Percentiles rank a stretch among this genome's conserved stretches.
Conservation (phyloP, 805 yeast species). For the Saccharomyces mikatae region DNA sequence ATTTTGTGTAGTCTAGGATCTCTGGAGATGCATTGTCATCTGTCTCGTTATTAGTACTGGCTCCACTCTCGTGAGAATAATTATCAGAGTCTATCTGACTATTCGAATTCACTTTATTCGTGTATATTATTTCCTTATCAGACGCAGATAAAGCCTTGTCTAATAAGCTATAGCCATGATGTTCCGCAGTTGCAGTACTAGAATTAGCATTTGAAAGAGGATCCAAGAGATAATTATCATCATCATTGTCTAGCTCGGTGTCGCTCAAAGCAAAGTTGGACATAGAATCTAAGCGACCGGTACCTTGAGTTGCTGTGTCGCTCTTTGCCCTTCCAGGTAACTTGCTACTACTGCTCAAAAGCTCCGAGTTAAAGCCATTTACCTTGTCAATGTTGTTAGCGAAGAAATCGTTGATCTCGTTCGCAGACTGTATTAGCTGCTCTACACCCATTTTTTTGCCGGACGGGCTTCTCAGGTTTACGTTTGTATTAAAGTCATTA, state of each 20-base stretch:
- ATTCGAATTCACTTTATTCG: background rate
- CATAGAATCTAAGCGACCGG: slow-evolving; percentile 19
- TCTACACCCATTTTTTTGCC: slow-evolving; percentile 12
- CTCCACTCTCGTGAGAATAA: background rate
- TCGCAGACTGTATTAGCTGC: slow-evolving; percentile 20
- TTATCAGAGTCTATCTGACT: background rate
- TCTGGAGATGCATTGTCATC: background rate
- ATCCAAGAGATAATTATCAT: background rate
- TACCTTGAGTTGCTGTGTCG: slow-evolving; percentile 13
- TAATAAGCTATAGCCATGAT: background rate
- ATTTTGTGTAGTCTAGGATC: background rate
- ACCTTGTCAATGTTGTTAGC: slow-evolving; percentile 17
- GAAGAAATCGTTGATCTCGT: slow-evolving; percentile 12
- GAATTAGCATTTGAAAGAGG: background rate
- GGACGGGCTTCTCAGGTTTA: slow-evolving; percentile 2
- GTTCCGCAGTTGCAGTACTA: background rate
- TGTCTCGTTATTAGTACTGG: background rate
- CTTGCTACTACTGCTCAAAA: slow-evolving; percentile 4
- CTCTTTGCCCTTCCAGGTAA: slow-evolving; percentile 9
- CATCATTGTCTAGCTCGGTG: slow-evolving; percentile 7
- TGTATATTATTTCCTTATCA: background rate
- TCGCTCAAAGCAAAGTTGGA: slow-evolving; percentile 28
- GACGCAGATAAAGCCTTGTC: background rate
- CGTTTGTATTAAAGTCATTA: background rate
- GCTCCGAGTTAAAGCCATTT: slow-evolving; percentile 7